Percentiles rank a stretch among this genome's conserved stretches.
phyloP scores from a whole-genome alignment of 345 rosid genomes.

The Leavenworthia alabamica region DNA sequence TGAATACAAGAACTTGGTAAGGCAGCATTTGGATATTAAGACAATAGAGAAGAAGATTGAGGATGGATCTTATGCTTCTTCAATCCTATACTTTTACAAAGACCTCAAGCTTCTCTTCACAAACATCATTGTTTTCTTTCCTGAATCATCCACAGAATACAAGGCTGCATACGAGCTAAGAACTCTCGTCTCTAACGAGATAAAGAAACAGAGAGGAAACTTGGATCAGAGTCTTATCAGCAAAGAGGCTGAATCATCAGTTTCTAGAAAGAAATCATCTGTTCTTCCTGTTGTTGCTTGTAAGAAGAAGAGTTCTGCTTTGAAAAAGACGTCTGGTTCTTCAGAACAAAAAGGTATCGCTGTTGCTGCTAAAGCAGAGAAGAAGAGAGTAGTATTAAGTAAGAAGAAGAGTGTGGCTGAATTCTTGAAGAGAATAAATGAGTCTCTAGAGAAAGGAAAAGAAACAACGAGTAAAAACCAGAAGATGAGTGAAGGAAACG shows the following conservation, averaged over 20 bases:
- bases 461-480: constrained; percentile 23
- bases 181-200: constrained; percentile 33
- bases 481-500: too few species aligned
- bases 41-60: constrained; percentile 44
- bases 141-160: constrained; percentile 42
- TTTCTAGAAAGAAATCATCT: constrained; percentile 37
- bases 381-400: constrained; percentile 34
- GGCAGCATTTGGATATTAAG: constrained; percentile 59
- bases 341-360: constrained; percentile 38
- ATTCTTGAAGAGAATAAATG: constrained; percentile 63
- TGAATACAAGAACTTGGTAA: constrained; percentile 38
- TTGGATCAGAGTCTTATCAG: constrained; percentile 1
- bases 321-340: constrained; percentile 38
- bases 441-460: constrained; percentile 36
- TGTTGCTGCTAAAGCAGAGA: constrained; percentile 26
- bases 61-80: constrained; percentile 42
- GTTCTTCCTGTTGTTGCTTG: constrained; percentile 46
- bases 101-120: constrained; percentile 65
- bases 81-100: constrained; percentile 41
- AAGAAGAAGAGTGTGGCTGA: constrained; percentile 64
- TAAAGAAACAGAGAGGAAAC: constrained; percentile 24
- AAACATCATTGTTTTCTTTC: constrained; percentile 58
- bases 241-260: constrained; percentile 31
- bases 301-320: constrained; percentile 46
- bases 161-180: constrained; percentile 47